These are phyloP conservation scores for Aspergillus cristatus DNA, from an alignment of 495 filamentous ascomycete genomes.

Conservation along the genomic window DNA sequence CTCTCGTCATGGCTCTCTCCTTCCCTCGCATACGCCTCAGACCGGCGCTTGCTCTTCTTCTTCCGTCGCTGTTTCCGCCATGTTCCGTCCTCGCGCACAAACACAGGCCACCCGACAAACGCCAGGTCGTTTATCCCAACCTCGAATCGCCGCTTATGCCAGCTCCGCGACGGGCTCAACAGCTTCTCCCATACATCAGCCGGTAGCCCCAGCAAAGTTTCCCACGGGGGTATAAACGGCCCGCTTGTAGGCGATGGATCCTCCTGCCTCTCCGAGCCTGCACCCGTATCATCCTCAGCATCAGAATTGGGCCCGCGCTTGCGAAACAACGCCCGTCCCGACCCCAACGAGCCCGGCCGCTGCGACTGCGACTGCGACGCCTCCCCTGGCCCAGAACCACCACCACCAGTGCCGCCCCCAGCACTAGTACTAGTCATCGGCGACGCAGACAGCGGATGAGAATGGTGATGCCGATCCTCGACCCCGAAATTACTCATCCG, in stretches of 20 bases:
- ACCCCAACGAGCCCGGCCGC: slow-evolving; percentile 33
- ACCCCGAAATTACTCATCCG: slow-evolving; percentile 32
- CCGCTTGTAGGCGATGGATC: slow-evolving; percentile 38
- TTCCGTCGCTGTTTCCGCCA: slow-evolving; percentile 70
- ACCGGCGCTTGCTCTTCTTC: slow-evolving; percentile 43
- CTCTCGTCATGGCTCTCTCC: slow-evolving; percentile 33
- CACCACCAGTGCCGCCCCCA: no score
- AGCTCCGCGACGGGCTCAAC: slow-evolving; percentile 67
- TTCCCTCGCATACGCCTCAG: slow-evolving; percentile 20
- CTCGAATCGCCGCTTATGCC: slow-evolving; percentile 81
- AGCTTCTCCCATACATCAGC: slow-evolving; percentile 75
- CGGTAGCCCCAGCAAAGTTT: slow-evolving; percentile 66
- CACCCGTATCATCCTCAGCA: slow-evolving; percentile 34
- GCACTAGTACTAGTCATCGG: slow-evolving; percentile 7
- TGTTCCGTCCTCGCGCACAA: slow-evolving; percentile 71
- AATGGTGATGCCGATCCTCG: slow-evolving; percentile 12
- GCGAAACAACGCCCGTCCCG: slow-evolving; percentile 29
- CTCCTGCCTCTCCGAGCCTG: slow-evolving; percentile 37
- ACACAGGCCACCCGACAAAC: slow-evolving; percentile 82
- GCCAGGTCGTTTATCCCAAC: slow-evolving; percentile 74
- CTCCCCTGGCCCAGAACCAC: slow-evolving; percentile 11
- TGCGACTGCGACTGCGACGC: slow-evolving; percentile 12
- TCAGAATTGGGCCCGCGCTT: slow-evolving; percentile 31
- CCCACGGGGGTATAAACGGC: slow-evolving; percentile 54
- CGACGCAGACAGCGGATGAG: slow-evolving; percentile 13